Conservation (phyloP, 805 yeast species). For the Wickerhamiella galacta region DNA sequence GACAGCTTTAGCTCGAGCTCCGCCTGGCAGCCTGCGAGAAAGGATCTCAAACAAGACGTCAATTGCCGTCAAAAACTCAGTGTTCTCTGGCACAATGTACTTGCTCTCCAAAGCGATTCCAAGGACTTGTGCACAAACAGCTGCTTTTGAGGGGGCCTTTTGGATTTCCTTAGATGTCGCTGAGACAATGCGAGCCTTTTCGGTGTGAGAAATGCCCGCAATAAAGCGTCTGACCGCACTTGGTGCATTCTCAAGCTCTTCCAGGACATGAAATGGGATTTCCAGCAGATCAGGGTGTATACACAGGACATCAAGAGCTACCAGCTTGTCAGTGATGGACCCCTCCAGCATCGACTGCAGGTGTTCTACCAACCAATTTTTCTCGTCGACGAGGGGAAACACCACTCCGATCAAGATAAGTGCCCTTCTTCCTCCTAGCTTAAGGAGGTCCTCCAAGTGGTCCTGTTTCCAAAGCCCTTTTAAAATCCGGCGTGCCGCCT, state of each 20-base stretch:
- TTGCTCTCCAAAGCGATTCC: neutral
- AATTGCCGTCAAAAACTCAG: neutral
- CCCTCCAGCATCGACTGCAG: neutral
- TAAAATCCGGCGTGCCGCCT: neutral
- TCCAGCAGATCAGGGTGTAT: conserved; percentile 3
- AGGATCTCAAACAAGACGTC: neutral
- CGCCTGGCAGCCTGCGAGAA: neutral
- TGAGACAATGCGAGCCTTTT: neutral
- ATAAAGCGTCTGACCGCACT: neutral
- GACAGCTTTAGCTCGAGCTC: neutral
- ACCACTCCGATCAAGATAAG: conserved; percentile 4
- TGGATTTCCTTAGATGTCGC: neutral
- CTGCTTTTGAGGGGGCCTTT: neutral
- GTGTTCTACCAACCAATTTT: conserved; percentile 3
- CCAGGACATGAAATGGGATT: conserved; percentile 1
- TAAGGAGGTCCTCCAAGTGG: conserved; percentile 1
- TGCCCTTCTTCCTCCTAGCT: conserved; percentile 2
- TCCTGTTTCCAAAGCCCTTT: conserved; percentile 1
- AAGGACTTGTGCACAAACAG: neutral
- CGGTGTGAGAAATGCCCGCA: neutral
- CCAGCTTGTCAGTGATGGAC: conserved; percentile 1
- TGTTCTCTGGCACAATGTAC: neutral
- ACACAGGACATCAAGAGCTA: conserved; percentile 2
- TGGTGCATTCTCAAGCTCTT: neutral
- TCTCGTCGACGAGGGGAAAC: conserved; percentile 5